Conservation (phyloP, 2,329 filamentous ascomycete genomes). For the Talaromyces sp. region DNA sequence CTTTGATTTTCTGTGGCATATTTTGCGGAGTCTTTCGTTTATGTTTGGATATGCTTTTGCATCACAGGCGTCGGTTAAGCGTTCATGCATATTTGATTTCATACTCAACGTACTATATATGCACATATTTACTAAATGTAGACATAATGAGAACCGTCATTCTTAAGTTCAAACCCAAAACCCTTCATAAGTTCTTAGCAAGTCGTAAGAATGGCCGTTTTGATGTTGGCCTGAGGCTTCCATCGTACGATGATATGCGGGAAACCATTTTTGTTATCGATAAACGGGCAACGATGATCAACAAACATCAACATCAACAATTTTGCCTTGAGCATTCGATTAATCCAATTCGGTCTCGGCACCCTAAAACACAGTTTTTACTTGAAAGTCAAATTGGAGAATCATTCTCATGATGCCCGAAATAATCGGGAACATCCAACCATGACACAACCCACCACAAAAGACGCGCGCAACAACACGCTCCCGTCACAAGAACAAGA, state of each 20-base stretch:
- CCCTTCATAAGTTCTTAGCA: neutral
- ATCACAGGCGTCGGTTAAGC: constrained; percentile 4
- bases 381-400: neutral
- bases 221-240: neutral
- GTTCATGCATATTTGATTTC: constrained; percentile 5
- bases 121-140: neutral
- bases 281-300: constrained; percentile 4
- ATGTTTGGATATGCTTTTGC: neutral
- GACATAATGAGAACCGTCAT: neutral
- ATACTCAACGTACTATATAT: neutral
- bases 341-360: no score
- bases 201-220: neutral
- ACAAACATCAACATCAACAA: constrained; percentile 11
- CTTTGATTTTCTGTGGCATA: neutral
- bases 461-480: constrained; percentile 12
- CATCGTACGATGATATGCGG: neutral
- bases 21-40: neutral
- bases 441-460: neutral
- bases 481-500: constrained; percentile 1
- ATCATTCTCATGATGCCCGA: neutral
- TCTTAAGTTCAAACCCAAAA: neutral
- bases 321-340: neutral
- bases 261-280: constrained; percentile 6
- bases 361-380: neutral
- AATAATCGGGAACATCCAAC: neutral